A percentile compares a stretch with the other conserved stretches of the same genome.
Conservation (phyloP, 345 rosid genomes). For the Salix dunnii region DNA sequence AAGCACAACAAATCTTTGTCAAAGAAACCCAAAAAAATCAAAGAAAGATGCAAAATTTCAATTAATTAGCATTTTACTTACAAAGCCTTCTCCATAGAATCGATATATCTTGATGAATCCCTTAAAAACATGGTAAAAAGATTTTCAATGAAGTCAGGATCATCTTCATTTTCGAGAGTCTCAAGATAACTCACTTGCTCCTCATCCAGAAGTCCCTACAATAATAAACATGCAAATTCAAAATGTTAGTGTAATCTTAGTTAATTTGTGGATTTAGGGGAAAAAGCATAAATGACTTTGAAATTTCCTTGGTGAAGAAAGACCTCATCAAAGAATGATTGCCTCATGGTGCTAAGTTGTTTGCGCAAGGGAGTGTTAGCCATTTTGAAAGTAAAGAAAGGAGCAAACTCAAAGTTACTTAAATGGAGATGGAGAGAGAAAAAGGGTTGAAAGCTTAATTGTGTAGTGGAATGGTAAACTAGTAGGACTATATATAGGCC, state of each 20-base stretch:
- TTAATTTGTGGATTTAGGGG: background rate
- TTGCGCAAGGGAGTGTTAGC: background rate
- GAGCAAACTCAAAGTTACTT: background rate
- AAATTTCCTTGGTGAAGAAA: background rate
- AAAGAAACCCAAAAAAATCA: background rate
- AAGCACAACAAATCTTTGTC: background rate
- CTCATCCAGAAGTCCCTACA: background rate
- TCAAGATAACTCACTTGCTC: background rate
- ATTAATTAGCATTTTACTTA: background rate
- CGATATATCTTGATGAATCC: background rate
- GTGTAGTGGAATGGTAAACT: background rate
- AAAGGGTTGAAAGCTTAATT: background rate
- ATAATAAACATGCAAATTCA: background rate
- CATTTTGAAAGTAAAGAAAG: background rate
- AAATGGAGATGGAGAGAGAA: background rate
- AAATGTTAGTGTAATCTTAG: background rate
- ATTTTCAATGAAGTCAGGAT: background rate
- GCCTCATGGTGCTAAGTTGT: background rate
- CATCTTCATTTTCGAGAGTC: slow-evolving; percentile 1
- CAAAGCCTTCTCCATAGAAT: background rate
- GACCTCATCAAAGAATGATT: background rate
- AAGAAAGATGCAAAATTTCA: background rate
- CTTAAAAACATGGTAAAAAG: background rate
- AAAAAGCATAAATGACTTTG: background rate
- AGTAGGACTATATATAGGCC: background rate